Evolutionary conservation across 495 filamentous ascomycete species (phyloP).

Genomic region (Xylaria flabelliformis): DNA sequence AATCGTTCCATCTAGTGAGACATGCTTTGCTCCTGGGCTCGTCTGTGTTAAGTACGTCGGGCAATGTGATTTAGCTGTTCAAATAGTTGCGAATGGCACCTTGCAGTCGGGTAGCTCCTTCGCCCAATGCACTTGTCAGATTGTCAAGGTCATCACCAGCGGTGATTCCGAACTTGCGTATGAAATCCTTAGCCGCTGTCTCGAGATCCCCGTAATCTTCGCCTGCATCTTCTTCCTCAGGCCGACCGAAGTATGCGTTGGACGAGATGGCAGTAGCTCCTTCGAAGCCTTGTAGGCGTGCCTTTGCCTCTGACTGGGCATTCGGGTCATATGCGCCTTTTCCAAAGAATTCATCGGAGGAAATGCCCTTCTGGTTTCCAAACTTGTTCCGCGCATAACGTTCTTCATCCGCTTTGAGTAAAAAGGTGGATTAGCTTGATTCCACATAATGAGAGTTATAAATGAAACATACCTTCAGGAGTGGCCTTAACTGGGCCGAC

Average conservation of each 20-base stretch:
- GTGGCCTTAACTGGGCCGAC: slow-evolving; percentile 72
- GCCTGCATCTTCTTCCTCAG: slow-evolving; percentile 69
- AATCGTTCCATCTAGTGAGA: not conserved
- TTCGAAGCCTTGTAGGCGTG: slow-evolving; percentile 87
- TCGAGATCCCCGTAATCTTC: slow-evolving; percentile 89
- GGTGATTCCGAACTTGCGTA: slow-evolving; percentile 91
- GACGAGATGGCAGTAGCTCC: slow-evolving; percentile 91
- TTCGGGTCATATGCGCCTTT: slow-evolving; percentile 82
- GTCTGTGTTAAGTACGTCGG: not conserved
- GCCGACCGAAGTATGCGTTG: slow-evolving; percentile 94
- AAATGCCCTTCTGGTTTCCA: slow-evolving; percentile 92
- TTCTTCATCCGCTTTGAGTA: slow-evolving; percentile 67
- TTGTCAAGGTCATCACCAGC: slow-evolving; percentile 95
- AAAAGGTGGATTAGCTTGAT: slow-evolving; percentile 3
- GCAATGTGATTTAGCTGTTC: slow-evolving; percentile 40
- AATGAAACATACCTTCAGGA: slow-evolving; percentile 66
- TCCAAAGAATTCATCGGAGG: slow-evolving; percentile 97
- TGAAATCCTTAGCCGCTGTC: slow-evolving; percentile 90
- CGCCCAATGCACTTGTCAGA: slow-evolving; percentile 77
- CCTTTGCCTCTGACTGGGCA: slow-evolving; percentile 83
- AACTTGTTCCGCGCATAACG: slow-evolving; percentile 82
- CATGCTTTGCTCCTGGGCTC: not conserved
- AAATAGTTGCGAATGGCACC: slow-evolving; percentile 89
- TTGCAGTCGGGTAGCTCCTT: slow-evolving; percentile 83
- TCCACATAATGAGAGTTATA: not conserved